Conservation (phyloP, 2,329 filamentous ascomycete genomes). For the Cercospora sp. region DNA sequence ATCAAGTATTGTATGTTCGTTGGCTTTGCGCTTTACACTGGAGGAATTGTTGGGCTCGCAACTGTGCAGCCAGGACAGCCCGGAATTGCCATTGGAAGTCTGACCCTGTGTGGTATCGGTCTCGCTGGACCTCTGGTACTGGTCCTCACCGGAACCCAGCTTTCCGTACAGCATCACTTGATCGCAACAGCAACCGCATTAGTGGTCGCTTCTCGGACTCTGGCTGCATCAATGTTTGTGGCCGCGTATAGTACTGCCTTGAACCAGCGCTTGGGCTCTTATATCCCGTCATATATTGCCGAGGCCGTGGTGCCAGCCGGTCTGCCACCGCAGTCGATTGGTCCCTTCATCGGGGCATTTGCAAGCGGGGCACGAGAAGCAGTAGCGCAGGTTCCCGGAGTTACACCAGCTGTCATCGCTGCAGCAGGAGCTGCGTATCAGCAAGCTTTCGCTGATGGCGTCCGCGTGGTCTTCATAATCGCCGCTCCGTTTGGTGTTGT, state of each 20-base stretch:
- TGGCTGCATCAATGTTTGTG: not conserved
- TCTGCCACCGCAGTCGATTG: not conserved
- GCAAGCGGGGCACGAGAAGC: not conserved
- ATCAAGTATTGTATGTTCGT: not conserved
- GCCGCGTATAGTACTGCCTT: not conserved
- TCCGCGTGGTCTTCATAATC: slow-evolving; percentile 42
- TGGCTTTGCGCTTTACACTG: not conserved
- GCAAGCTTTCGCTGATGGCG: not conserved
- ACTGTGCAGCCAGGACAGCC: not conserved
- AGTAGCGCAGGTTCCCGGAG: not conserved
- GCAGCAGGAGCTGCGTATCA: not conserved
- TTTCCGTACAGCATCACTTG: not conserved
- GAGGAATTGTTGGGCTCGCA: not conserved
- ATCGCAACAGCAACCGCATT: not conserved
- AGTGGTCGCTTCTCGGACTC: not conserved
- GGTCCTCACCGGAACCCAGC: not conserved
- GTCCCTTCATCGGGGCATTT: not conserved
- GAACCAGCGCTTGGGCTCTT: not conserved
- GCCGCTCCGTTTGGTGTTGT: slow-evolving; percentile 25
- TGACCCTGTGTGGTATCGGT: not conserved
- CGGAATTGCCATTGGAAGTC: not conserved
- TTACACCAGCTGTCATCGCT: not conserved
- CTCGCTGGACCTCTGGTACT: not conserved
- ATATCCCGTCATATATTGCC: not conserved
- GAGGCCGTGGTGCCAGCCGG: not conserved